A percentile compares a stretch with the other conserved stretches of the same genome.
These are phyloP conservation scores for Ceratocystis variospora DNA, from an alignment of 2,329 filamentous ascomycete genomes.

Conservation along the genomic window DNA sequence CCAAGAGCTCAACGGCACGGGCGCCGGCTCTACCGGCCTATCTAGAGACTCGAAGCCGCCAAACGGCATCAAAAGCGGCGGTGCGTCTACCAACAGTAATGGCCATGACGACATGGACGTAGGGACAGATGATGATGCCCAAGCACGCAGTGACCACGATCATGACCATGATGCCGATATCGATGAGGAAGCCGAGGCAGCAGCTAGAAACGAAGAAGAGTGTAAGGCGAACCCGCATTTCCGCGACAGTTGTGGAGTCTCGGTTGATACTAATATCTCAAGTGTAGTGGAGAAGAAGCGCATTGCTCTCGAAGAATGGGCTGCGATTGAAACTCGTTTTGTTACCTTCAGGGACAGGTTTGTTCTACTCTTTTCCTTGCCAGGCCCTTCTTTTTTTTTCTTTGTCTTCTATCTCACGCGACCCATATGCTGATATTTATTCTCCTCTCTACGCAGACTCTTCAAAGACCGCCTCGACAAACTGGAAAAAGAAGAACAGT, in stretches of 20 bases:
- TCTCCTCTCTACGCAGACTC: constrained; percentile 39
- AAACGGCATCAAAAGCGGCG: constrained; percentile 5
- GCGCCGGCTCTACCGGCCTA: no score
- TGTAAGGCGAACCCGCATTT: constrained; percentile 32
- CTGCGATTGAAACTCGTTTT: constrained; percentile 77
- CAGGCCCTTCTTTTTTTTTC: neutral
- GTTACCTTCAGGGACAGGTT: constrained; percentile 68
- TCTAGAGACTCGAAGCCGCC: constrained; percentile 10
- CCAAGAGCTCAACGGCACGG: constrained; percentile 22
- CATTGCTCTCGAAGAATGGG: constrained; percentile 64
- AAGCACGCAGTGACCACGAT: constrained; percentile 19
- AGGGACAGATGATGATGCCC: constrained; percentile 24
- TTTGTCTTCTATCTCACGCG: neutral
- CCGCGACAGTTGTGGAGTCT: neutral
- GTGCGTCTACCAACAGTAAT: neutral
- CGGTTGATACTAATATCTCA: constrained; percentile 21
- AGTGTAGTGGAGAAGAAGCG: constrained; percentile 60
- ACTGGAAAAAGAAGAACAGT: constrained; percentile 56
- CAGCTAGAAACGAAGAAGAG: constrained; percentile 51
- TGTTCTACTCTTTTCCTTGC: constrained; percentile 22
- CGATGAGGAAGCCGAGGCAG: constrained; percentile 46
- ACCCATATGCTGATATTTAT: constrained; percentile 23
- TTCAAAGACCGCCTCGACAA: constrained; percentile 79
- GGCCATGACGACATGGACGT: constrained; percentile 20
- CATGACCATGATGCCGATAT: constrained; percentile 23